These are phyloP conservation scores for Hamamelis virginiana DNA, from an alignment of 164 flowering plant species.

Conservation along the genomic window DNA sequence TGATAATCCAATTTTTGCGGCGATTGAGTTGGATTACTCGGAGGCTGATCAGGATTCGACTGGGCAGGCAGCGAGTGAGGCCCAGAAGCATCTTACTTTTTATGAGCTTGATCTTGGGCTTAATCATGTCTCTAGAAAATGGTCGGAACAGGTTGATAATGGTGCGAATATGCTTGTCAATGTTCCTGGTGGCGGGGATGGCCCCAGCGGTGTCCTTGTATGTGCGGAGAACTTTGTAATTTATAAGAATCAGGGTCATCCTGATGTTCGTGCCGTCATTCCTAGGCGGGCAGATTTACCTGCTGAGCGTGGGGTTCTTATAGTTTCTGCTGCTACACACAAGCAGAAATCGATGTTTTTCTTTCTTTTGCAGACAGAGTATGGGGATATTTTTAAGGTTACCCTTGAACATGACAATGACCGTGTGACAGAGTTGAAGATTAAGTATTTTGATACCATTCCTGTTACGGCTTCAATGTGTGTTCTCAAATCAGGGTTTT, in stretches of 20 bases:
- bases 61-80: constrained; percentile 85
- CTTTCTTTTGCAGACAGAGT: constrained; percentile 93
- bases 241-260: constrained; percentile 96
- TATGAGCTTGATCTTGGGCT: constrained; percentile 96
- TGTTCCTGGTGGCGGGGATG: constrained; percentile 98
- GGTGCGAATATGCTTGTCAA: constrained; percentile 96
- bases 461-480: constrained; percentile 87
- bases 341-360: constrained; percentile 87
- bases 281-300: constrained; percentile 91
- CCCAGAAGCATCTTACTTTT: constrained; percentile 91
- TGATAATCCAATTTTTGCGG: constrained; percentile 94
- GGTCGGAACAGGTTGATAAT: constrained; percentile 96
- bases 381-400: constrained; percentile 94
- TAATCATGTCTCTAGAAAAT: constrained; percentile 92
- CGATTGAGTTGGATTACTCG: constrained; percentile 93
- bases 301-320: constrained; percentile 88
- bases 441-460: constrained; percentile 94
- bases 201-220: constrained; percentile 95
- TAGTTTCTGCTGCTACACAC: constrained; percentile 90
- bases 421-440: constrained; percentile 77
- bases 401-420: constrained; percentile 78
- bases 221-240: constrained; percentile 98
- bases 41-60: constrained; percentile 97
- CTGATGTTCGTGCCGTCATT: constrained; percentile 90
- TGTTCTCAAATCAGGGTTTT: constrained; percentile 77